Base-by-base conservation (phyloP, 352 stramenopile genomes). In the Pythium rhizo-oryzae region DNA sequence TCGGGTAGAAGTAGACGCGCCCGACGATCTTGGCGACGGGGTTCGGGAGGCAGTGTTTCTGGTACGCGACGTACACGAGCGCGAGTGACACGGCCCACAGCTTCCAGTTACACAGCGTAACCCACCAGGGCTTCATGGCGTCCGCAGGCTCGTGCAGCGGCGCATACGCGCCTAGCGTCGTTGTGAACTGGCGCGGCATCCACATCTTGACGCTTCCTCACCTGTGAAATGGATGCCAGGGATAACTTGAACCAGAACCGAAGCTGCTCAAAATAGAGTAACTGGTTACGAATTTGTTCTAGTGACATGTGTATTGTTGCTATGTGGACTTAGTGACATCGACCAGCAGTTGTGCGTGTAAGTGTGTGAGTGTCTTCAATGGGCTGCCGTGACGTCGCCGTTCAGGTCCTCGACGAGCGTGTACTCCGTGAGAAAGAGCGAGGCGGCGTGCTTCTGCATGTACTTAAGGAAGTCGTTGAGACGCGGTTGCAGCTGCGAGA, bases 1-100 rank as follows among this genome's bases (percentile, higher is more conserved):
- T 98, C 25, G 95, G 95, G 75, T 96, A 98, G 80, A 98, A 98
- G 51, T 89, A 87, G 13, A 87, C 65, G 25, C 84, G 82, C 9
- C 87, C 93, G 6, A 91, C 91, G 59, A 97, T 71, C 59, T 79
- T 79, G 5, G 85, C 89, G 33, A 98, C 44, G 0, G 80, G 75
- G 43, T 82, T 54, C 0, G 93, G 91, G 11, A 98, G 77, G 51
- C 92, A 71, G 70, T 98, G 93, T 46, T 91, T 88, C 72, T 98
- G 95, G 84, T 97, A 98, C 15, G 96, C 82, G 23, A 79, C 75
- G 71, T 92, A 96, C 46, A 94, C 28, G 21, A 88, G 60, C 18
- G 51, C 56, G 15, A 83, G 62, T 21, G 76, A 81, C 39, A 79
- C 43, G 50, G 60, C 59, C 65, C 61, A 77, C 8, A 77, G 12